These are phyloP conservation scores for Phytopythium litorale DNA, from an alignment of 352 stramenopile species.

Conservation along the genomic window DNA sequence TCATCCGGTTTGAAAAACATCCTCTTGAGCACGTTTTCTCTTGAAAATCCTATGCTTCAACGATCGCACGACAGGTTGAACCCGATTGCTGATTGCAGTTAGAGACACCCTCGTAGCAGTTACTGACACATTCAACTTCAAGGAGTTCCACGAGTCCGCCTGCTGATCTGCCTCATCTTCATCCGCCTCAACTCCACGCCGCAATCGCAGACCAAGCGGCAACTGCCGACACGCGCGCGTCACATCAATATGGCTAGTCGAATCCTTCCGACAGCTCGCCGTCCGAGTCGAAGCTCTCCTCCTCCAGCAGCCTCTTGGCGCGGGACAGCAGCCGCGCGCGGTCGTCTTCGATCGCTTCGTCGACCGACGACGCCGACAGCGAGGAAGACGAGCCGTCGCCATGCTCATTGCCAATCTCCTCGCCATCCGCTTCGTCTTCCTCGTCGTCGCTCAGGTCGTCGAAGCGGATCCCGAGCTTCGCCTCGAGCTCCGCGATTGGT, in stretches of 20 bases:
- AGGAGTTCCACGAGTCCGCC: not conserved
- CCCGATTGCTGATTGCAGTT: constrained; percentile 1
- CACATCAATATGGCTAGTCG: constrained; percentile 9
- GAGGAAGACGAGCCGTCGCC: constrained; percentile 13
- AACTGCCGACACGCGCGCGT: constrained; percentile 2
- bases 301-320: constrained; percentile 45
- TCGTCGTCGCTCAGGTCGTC: constrained; percentile 53
- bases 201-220: not conserved
- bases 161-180: not conserved
- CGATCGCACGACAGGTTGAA: not conserved
- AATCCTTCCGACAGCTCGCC: constrained; percentile 9
- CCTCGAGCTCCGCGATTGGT: constrained; percentile 68
- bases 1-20: not conserved
- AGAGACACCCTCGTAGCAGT: no score
- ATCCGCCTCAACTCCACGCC: not conserved
- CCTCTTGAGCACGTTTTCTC: not conserved
- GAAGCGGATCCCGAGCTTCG: constrained; percentile 62
- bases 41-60: not conserved
- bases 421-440: constrained; percentile 22
- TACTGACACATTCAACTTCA: not conserved
- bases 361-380: constrained; percentile 4
- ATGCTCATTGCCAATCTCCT: constrained; percentile 17
- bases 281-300: constrained; percentile 42
- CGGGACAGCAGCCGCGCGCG: constrained; percentile 36
- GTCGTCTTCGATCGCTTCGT: constrained; percentile 53